phyloP scores from a whole-genome alignment of 139 green algal genomes.

The Volvox africanus region DNA sequence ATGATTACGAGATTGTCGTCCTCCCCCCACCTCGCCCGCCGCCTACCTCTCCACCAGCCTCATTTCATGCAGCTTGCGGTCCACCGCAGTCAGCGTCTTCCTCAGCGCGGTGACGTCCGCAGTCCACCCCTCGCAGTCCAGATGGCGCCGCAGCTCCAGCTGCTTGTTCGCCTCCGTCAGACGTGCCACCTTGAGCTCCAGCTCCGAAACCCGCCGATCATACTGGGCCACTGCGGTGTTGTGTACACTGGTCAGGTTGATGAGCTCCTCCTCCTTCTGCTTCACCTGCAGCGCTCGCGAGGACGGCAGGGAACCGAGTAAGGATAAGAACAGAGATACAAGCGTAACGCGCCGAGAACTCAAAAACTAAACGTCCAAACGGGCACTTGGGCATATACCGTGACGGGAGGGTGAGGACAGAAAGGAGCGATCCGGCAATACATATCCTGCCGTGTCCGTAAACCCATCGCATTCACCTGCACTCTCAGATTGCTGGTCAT shows the following conservation, averaged over 20 bases:
- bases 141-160: conserved; percentile 38
- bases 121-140: conserved; percentile 35
- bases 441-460: no score
- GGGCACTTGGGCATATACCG: no score
- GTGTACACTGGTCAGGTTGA: conserved; percentile 77
- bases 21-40: neutral
- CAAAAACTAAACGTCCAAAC: no score
- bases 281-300: conserved; percentile 63
- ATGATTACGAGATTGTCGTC: no score
- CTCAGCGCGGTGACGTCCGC: conserved; percentile 40
- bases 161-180: conserved; percentile 56
- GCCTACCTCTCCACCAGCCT: conserved; percentile 68
- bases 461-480: conserved; percentile 42
- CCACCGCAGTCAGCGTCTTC: conserved; percentile 72
- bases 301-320: neutral
- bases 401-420: no score
- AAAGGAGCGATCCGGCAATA: no score
- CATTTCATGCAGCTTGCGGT: conserved; percentile 85
- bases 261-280: conserved; percentile 74
- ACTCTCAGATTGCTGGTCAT: conserved; percentile 55
- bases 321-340: neutral
- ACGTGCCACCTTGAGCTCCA: conserved; percentile 57
- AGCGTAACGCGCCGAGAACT: neutral
- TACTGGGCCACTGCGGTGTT: conserved; percentile 69
- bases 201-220: conserved; percentile 74